Evolutionary conservation across 2,329 filamentous ascomycete genomes (phyloP), one percentile per base, ranked within the genome.

Genomic region (Colletotrichum sp.): DNA sequence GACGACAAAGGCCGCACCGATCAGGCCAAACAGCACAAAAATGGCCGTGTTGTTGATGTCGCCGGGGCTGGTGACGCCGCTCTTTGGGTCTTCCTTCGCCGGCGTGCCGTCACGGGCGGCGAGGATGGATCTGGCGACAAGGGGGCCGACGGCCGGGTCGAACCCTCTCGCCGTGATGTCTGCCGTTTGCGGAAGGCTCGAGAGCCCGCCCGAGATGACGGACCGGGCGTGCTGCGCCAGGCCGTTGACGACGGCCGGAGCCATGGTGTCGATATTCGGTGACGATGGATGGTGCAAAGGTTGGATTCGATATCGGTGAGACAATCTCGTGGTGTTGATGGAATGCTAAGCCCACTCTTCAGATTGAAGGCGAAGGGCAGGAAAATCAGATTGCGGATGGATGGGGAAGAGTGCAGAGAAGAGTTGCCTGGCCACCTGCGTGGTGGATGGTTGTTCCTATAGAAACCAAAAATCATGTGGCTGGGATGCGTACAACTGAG

Each of bases 1-100:
- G 5, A 95, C 75, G 28, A 97, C 94, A 82, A 99, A 94, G 36
- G 87, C 92, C 1, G 93, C 92, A 39, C 95, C 95, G 69, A 99
- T 92, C 21, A 98, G 84, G 13, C 95, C 96, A 83, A 99, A 98
- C 1, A 99, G 88, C 1, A 94, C 93, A 82, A 99, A 95, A 80
- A 98, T 92, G 75, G 92, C 95, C 24, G 89, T 90, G 81, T 93
- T 93, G 85, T 90, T 92, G 84, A 93, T 91, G 73, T 89, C 80
- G 52, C 88, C 84, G 2, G 91, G 90, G 75, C 88, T 85, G n/a
- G 91, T 87, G 15, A 89, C 86, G 72, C 91, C 92, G 5, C 78
- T 75, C 12, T 82, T 81, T 0, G 90, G 87, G 78, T 91, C 82
- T 2, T 81, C 75, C 4, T 83, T 80, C 24, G 81, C 79, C 28